Conservation (phyloP, 495 filamentous ascomycete genomes). For the Cryomyces minteri region DNA sequence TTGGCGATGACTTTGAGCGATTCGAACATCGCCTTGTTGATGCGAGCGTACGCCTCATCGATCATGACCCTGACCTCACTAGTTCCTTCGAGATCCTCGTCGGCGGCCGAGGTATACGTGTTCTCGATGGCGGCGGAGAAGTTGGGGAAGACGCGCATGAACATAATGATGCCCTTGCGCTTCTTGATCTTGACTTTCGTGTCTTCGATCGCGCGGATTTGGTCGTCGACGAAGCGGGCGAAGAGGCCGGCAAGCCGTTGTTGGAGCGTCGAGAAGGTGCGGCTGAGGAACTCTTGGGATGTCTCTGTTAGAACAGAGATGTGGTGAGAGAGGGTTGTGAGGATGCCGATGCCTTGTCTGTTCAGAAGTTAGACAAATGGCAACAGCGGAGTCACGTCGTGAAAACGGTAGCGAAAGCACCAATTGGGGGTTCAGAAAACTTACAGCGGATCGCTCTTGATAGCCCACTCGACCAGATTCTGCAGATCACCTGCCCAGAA, state of each 20-base stretch:
- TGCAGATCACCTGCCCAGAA: constrained; percentile 69
- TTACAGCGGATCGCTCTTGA: constrained; percentile 63
- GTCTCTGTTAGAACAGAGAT: constrained; percentile 63
- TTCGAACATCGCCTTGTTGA: constrained; percentile 95
- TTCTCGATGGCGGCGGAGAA: constrained; percentile 67
- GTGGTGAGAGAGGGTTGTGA: constrained; percentile 61
- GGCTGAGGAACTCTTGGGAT: constrained; percentile 79
- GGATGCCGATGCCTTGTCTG: constrained; percentile 75
- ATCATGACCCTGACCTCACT: constrained; percentile 47
- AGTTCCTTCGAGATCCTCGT: constrained; percentile 30
- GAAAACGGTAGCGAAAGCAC: neutral
- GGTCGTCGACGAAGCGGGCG: constrained; percentile 80
- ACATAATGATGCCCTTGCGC: constrained; percentile 85
- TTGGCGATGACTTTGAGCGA: constrained; percentile 88
- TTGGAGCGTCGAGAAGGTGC: constrained; percentile 61
- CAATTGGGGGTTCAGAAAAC: constrained; percentile 14
- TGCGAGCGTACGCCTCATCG: constrained; percentile 70
- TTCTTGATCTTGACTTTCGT: constrained; percentile 99
- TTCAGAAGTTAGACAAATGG: neutral
- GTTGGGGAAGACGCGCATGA: constrained; percentile 81
- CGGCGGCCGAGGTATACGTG: constrained; percentile 40
- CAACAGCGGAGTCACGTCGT: neutral
- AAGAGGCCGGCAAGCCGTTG: constrained; percentile 58
- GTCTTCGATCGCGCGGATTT: constrained; percentile 88
- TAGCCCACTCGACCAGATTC: constrained; percentile 65